Evolutionary conservation across 2,329 filamentous ascomycete species (phyloP).

Genomic region (Diatrype stigma): DNA sequence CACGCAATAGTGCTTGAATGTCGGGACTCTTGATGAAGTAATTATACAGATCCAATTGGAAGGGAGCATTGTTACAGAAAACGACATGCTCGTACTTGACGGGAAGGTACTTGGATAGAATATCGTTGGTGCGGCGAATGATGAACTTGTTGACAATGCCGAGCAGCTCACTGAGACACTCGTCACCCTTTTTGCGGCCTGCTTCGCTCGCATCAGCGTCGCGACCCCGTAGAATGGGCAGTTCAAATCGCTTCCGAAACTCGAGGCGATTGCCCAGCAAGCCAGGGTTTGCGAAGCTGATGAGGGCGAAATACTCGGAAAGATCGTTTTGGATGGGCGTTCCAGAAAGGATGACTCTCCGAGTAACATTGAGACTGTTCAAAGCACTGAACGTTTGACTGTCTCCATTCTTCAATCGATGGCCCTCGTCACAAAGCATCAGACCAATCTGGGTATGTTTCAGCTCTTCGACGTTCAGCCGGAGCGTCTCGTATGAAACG

Average conservation of each 20-base stretch:
- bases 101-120: constrained; percentile 93
- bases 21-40: constrained; percentile 95
- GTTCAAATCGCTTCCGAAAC: constrained; percentile 89
- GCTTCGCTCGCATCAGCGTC: constrained; percentile 84
- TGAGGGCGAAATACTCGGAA: constrained; percentile 94
- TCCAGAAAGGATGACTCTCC: constrained; percentile 90
- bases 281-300: constrained; percentile 94
- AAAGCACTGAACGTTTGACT: constrained; percentile 91
- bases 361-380: constrained; percentile 83
- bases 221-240: constrained; percentile 86
- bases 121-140: constrained; percentile 95
- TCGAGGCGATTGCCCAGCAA: constrained; percentile 84
- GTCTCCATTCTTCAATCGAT: constrained; percentile 94
- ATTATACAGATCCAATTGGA: constrained; percentile 91
- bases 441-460: constrained; percentile 87
- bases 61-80: constrained; percentile 90
- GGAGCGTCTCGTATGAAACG: constrained; percentile 93
- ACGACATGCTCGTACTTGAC: constrained; percentile 99
- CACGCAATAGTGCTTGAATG: constrained; percentile 84
- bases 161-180: constrained; percentile 76
- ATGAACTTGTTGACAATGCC: constrained; percentile 95
- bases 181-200: constrained; percentile 78
- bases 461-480: constrained; percentile 85
- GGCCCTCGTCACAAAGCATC: constrained; percentile 92
- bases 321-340: constrained; percentile 98